These are phyloP conservation scores for Mycena epipterygia DNA, from an alignment of 768 basidiomycete genomes.

Conservation along the genomic window DNA sequence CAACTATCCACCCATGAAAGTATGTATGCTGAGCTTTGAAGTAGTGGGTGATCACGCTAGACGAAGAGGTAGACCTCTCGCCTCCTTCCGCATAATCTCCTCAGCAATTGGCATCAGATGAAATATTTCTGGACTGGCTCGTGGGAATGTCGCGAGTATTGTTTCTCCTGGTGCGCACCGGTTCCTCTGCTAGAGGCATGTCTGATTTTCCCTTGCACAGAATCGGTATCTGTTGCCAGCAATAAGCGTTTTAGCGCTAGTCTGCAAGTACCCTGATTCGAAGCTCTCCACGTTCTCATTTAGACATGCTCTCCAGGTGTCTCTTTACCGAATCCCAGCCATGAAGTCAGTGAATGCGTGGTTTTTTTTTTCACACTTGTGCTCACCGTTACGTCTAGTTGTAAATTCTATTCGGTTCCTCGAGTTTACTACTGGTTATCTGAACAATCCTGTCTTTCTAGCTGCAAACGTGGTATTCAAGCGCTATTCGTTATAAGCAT, in stretches of 20 bases:
- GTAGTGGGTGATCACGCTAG: constrained; percentile 49
- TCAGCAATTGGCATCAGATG: constrained; percentile 40
- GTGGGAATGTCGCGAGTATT: constrained; percentile 52
- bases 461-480: constrained; percentile 48
- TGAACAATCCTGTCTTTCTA: constrained; percentile 28
- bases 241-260: constrained; percentile 35
- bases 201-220: constrained; percentile 31
- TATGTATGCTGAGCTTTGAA: not conserved
- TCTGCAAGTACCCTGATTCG: constrained; percentile 5
- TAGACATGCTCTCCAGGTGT: constrained; percentile 35
- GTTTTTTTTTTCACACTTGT: not conserved
- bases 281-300: constrained; percentile 36
- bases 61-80: constrained; percentile 49
- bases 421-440: not conserved
- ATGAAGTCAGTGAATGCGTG: constrained; percentile 36
- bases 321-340: constrained; percentile 41
- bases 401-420: constrained; percentile 33
- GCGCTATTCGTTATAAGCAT: constrained; percentile 42
- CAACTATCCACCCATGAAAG: not conserved
- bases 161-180: constrained; percentile 51
- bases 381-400: constrained; percentile 34
- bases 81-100: not conserved
- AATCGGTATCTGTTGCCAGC: constrained; percentile 50
- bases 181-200: not conserved
- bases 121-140: constrained; percentile 56